Percentiles rank a stretch among this genome's conserved stretches.
Evolutionary conservation across 1,139 yeast genomes (phyloP).

Genomic region (Saccharomyces hybrid): DNA sequence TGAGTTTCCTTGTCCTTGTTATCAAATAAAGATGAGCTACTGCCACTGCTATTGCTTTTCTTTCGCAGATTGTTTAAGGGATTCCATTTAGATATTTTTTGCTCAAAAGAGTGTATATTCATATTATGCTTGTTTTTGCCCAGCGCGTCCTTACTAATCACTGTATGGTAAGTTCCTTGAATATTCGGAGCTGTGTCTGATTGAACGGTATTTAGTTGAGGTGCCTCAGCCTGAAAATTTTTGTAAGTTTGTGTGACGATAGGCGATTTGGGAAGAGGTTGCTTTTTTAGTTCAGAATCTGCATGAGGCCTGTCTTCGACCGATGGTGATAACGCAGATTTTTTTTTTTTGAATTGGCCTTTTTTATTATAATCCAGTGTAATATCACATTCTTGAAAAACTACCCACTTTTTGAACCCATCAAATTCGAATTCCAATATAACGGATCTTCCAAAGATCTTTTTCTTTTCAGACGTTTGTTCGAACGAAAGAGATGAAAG

Average conservation of each 20-base stretch:
- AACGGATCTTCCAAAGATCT: constrained; percentile 70
- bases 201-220: constrained; percentile 5
- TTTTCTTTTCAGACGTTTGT: constrained; percentile 57
- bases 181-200: constrained; percentile 3
- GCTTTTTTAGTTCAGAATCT: not conserved
- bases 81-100: constrained; percentile 26
- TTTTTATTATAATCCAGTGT: constrained; percentile 33
- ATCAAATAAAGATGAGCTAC: constrained; percentile 1
- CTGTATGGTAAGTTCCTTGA: constrained; percentile 20
- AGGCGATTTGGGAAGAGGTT: constrained; percentile 1
- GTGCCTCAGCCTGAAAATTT: constrained; percentile 19
- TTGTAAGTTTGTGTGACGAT: constrained; percentile 17
- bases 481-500: constrained; percentile 69
- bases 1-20: not conserved
- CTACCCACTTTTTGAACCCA: constrained; percentile 79
- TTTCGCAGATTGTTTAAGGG: constrained; percentile 23
- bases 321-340: not conserved
- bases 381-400: constrained; percentile 62
- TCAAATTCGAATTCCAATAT: constrained; percentile 63
- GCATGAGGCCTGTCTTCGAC: not conserved
- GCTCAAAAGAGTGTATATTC: constrained; percentile 18
- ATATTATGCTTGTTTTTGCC: constrained; percentile 16
- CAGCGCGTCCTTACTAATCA: constrained; percentile 18
- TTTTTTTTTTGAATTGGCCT: constrained; percentile 19
- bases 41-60: constrained; percentile 15